Percentiles rank a stretch among this genome's conserved stretches.
Conservation (phyloP, 495 filamentous ascomycete species). For the Talaromyces thailandensis region DNA sequence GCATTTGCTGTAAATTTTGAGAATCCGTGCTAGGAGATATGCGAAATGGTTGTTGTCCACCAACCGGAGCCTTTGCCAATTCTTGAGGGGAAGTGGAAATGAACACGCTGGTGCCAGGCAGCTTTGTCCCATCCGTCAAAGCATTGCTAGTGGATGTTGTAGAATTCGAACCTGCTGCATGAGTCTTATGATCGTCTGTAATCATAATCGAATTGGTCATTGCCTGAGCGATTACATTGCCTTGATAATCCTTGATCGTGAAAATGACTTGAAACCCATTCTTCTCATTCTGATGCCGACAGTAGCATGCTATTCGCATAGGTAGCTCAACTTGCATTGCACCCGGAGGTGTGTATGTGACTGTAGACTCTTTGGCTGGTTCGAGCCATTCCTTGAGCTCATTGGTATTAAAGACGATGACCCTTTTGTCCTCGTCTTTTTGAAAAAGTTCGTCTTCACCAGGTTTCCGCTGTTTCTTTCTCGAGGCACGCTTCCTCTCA, state of each 20-base stretch:
- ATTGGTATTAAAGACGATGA: conserved; percentile 89
- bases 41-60: conserved; percentile 17
- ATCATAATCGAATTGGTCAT: conserved; percentile 86
- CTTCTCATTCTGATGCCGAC: conserved; percentile 88
- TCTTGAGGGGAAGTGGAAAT: conserved; percentile 27
- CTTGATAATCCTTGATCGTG: conserved; percentile 73
- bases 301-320: conserved; percentile 98
- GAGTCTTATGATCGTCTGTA: conserved; percentile 94
- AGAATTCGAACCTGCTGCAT: conserved; percentile 29
- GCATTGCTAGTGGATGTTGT: conserved; percentile 26
- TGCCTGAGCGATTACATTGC: conserved; percentile 69
- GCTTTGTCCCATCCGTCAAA: conserved; percentile 30
- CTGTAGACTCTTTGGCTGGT: conserved; percentile 31
- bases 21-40: conserved; percentile 42
- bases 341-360: conserved; percentile 42
- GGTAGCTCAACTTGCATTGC: conserved; percentile 69
- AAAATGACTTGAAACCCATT: conserved; percentile 90
- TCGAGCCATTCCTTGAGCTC: conserved; percentile 81
- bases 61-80: conserved; percentile 14
- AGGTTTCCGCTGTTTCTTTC: conserved; percentile 82
- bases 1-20: conserved; percentile 39
- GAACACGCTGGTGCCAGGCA: conserved; percentile 39
- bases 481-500: conserved; percentile 75
- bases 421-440: conserved; percentile 64
- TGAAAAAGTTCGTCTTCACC: conserved; percentile 78